Evolutionary conservation across 805 yeast genomes (phyloP).

Genomic region (Tetrapisispora namnaoensis): DNA sequence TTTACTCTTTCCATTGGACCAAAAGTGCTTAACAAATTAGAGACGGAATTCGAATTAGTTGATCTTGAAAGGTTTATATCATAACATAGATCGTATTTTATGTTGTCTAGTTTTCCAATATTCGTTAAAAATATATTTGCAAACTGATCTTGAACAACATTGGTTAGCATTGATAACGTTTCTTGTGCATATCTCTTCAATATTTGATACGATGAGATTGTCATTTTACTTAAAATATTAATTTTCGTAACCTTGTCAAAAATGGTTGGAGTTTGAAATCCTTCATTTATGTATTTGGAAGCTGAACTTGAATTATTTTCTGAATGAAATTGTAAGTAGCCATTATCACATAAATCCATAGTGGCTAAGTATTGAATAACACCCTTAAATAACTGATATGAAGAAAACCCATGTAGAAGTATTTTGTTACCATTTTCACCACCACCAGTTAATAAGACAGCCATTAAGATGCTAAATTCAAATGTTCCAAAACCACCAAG

Average conservation of each 20-base stretch:
- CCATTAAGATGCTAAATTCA: constrained; percentile 75
- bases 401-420: constrained; percentile 77
- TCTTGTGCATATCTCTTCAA: constrained; percentile 58
- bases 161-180: constrained; percentile 61
- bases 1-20: constrained; percentile 66
- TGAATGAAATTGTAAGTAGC: constrained; percentile 61
- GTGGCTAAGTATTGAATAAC: constrained; percentile 72
- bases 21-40: constrained; percentile 36
- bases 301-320: constrained; percentile 15
- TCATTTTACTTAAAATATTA: constrained; percentile 75
- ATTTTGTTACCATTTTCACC: constrained; percentile 67
- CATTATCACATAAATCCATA: constrained; percentile 54
- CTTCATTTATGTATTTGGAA: constrained; percentile 38
- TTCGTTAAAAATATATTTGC: constrained; percentile 63
- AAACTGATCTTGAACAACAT: constrained; percentile 76
- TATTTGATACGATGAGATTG: constrained; percentile 51
- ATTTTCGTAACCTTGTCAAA: constrained; percentile 70
- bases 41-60: constrained; percentile 19
- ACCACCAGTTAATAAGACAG: constrained; percentile 77
- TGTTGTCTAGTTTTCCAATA: constrained; percentile 36
- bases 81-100: constrained; percentile 55
- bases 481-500: constrained; percentile 81
- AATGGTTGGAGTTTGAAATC: constrained; percentile 65
- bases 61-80: constrained; percentile 39
- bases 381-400: constrained; percentile 90